Evolutionary conservation across 192 early-diverging fungal genomes (phyloP), one percentile per base, ranked within the genome.

Genomic region (Backusella australiensis): DNA sequence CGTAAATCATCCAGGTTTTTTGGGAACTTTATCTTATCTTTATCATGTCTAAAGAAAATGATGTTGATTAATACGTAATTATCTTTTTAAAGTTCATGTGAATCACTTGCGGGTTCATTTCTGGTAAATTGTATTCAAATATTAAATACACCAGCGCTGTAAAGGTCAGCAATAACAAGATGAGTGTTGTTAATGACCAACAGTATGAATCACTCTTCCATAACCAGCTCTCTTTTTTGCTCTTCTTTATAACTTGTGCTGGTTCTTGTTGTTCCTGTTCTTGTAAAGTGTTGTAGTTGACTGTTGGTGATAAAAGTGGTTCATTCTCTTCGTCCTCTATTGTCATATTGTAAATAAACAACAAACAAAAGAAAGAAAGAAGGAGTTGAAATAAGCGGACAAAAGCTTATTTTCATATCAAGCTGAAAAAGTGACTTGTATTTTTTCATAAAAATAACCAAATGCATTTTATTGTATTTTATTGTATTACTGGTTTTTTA

Each of bases 1-100:
- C 79, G 81, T 19, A 90, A 75, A 49, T 90, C 85, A 32, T 87
- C 80, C n/a, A 90, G 41, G 23, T 82, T 83, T 35, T 77, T 83
- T 41, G 89, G 89, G 12, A 90, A 81, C 42, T 85, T 85, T 36
- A 88, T 15, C 26, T 78, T 78, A 26, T 86, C 81, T 14, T 80
- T 76, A 12, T 88, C 81, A 35, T 84, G 80, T 14, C 89, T 90
- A 81, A 56, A 42, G 67, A 42, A 59, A 23, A 42, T 41, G 73
- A 65, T 53, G 65, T 69, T 41, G 44, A 53, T 63, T 26, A 9
- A 21, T 29, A 52, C 39, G 42, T 17, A 8, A 15, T n/a, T 11
- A 67, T 35, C 6, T n/a, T 9, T 32, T 32, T 32, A 32, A 32
- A 32, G 32, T 3, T 32, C 32, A 32, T 32, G 2, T 32, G 2